A percentile compares a stretch with the other conserved stretches of the same genome.
Conservation (phyloP, 176 grass and related monocot genomes). For the Microstegium vimineum region DNA sequence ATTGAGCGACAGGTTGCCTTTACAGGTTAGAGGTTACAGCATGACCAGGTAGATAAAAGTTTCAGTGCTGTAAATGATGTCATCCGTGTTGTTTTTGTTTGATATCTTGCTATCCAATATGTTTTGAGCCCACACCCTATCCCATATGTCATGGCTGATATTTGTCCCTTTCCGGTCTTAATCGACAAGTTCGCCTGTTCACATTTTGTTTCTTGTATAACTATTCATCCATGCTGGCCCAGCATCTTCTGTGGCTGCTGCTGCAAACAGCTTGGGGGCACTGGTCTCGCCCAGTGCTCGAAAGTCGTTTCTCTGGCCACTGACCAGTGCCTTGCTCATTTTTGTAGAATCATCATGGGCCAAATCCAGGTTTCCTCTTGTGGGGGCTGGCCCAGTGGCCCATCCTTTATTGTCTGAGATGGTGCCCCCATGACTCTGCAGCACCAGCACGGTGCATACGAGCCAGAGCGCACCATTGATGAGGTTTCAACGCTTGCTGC, state of each 20-base stretch:
- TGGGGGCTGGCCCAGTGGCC: conserved; percentile 25
- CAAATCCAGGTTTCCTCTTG: conserved; percentile 50
- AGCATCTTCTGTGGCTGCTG: not conserved
- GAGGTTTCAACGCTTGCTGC: conserved; percentile 18
- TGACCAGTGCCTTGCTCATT: conserved; percentile 29
- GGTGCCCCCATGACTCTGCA: not conserved
- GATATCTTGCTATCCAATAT: not conserved
- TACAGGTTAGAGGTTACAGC: not conserved
- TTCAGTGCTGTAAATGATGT: not conserved
- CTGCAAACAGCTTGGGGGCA: conserved; percentile 12
- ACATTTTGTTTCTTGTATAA: conserved; percentile 34
- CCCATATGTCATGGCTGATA: not conserved
- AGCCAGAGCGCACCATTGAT: conserved; percentile 41
- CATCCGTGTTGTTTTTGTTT: not conserved
- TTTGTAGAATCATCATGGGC: conserved; percentile 29
- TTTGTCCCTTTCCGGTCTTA: conserved; percentile 18
- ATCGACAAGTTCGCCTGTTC: conserved; percentile 17
- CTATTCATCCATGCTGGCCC: conserved; percentile 29
- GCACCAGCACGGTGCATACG: conserved; percentile 17
- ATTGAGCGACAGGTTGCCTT: not conserved
- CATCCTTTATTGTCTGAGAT: conserved; percentile 24
- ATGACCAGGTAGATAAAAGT: not conserved
- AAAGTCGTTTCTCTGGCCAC: conserved; percentile 31
- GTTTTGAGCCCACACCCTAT: not conserved
- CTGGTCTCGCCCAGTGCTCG: conserved; percentile 15